phyloP scores from a whole-genome alignment of 768 basidiomycete species.

The Trametes gibbosa region DNA sequence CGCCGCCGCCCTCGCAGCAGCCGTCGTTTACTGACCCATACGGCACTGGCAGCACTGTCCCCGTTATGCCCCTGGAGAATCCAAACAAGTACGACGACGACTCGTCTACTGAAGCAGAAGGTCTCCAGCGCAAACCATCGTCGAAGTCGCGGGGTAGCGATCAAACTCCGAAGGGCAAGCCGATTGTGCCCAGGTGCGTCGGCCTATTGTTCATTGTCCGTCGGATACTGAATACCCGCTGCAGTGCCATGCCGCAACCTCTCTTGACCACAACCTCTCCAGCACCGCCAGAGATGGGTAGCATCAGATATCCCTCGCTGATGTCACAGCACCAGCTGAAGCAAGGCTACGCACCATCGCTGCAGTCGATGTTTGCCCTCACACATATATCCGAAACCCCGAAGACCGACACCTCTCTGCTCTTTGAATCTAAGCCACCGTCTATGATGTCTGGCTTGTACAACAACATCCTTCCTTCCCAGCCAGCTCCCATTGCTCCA shows the following conservation, averaged over 20 bases:
- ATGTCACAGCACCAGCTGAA: conserved; percentile 78
- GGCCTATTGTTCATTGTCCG: neutral
- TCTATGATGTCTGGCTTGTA: conserved; percentile 15
- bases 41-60: conserved; percentile 10
- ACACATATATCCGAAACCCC: conserved; percentile 29
- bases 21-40: conserved; percentile 26
- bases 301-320: conserved; percentile 61
- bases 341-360: conserved; percentile 76
- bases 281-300: conserved; percentile 47
- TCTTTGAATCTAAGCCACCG: conserved; percentile 37
- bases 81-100: conserved; percentile 54
- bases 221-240: neutral
- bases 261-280: conserved; percentile 73
- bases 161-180: conserved; percentile 22
- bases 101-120: conserved; percentile 45
- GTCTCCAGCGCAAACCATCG: conserved; percentile 4
- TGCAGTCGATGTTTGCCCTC: conserved; percentile 66
- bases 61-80: conserved; percentile 59
- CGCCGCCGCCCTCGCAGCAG: conserved; percentile 34
- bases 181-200: conserved; percentile 20
- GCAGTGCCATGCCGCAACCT: conserved; percentile 36
- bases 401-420: conserved; percentile 38
- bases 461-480: conserved; percentile 34
- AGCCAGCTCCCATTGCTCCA: conserved; percentile 29
- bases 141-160: conserved; percentile 21